A percentile compares a stretch with the other conserved stretches of the same genome.
Evolutionary conservation across 2,329 filamentous ascomycete species (phyloP).

Genomic region (Bisporella sp.): DNA sequence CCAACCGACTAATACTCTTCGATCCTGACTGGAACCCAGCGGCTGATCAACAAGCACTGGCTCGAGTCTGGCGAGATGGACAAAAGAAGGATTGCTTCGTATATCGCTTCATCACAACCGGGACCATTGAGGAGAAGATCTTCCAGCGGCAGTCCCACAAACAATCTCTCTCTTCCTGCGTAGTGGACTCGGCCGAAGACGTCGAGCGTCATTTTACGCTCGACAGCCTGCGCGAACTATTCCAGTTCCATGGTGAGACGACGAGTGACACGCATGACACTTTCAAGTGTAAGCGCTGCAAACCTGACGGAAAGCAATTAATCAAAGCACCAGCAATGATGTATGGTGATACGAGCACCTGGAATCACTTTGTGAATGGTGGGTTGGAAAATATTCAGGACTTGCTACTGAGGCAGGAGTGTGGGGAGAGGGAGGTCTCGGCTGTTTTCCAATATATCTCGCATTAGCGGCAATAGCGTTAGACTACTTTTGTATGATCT

Average conservation of each 20-base stretch:
- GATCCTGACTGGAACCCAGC: conserved; percentile 98
- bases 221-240: conserved; percentile 84
- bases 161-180: conserved; percentile 90
- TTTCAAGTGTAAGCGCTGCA: conserved; percentile 96
- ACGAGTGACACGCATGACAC: conserved; percentile 94
- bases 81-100: conserved; percentile 99
- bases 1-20: conserved; percentile 90
- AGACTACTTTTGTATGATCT: no score
- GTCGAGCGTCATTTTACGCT: conserved; percentile 95
- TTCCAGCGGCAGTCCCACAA: conserved; percentile 99
- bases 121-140: conserved; percentile 98
- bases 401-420: conserved; percentile 80
- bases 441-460: conserved; percentile 99
- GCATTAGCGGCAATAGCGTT: conserved; percentile 43
- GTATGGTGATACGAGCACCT: conserved; percentile 97
- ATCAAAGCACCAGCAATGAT: conserved; percentile 92
- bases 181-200: conserved; percentile 93
- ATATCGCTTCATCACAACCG: conserved; percentile 97
- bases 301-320: conserved; percentile 76
- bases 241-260: conserved; percentile 82
- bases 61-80: conserved; percentile 96
- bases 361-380: conserved; percentile 93
- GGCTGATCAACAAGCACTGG: conserved; percentile 92
- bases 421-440: conserved; percentile 70
- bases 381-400: conserved; percentile 82